These are phyloP conservation scores for Pseudogymnoascus sp. DNA, from an alignment of 2,329 filamentous ascomycete genomes.

Conservation along the genomic window DNA sequence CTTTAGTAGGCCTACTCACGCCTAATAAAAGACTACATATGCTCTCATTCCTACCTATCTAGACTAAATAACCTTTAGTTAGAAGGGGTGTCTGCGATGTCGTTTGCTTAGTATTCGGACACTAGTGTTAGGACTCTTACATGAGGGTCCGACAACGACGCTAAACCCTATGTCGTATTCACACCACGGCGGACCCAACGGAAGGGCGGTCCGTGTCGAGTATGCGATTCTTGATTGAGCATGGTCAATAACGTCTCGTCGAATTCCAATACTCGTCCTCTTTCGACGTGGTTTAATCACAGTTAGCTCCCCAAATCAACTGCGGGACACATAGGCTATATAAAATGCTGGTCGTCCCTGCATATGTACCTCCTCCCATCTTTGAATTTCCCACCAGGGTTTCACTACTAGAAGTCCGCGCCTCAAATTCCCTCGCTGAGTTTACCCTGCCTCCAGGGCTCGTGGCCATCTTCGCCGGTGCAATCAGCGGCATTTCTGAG, in stretches of 20 bases:
- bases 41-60: too few relatives aligned
- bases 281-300: not conserved
- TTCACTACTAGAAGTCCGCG: constrained; percentile 11
- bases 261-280: not conserved
- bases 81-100: too few relatives aligned
- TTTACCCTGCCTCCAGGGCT: constrained; percentile 32
- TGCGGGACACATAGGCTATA: not conserved
- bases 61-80: too few relatives aligned
- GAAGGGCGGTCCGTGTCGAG: not conserved
- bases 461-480: constrained; percentile 45
- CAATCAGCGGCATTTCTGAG: constrained; percentile 45
- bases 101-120: too few relatives aligned
- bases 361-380: not conserved
- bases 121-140: too few relatives aligned
- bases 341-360: not conserved
- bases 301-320: not conserved
- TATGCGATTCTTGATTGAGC: not conserved
- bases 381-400: constrained; percentile 12
- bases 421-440: constrained; percentile 16
- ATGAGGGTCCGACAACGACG: too few relatives aligned
- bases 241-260: not conserved
- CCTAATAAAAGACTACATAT: too few relatives aligned
- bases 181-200: not conserved
- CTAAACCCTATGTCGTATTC: not conserved
- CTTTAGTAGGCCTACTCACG: too few relatives aligned